These are phyloP conservation scores for Calonectria hongkongensis DNA, from an alignment of 2,329 filamentous ascomycete genomes.

Conservation along the genomic window DNA sequence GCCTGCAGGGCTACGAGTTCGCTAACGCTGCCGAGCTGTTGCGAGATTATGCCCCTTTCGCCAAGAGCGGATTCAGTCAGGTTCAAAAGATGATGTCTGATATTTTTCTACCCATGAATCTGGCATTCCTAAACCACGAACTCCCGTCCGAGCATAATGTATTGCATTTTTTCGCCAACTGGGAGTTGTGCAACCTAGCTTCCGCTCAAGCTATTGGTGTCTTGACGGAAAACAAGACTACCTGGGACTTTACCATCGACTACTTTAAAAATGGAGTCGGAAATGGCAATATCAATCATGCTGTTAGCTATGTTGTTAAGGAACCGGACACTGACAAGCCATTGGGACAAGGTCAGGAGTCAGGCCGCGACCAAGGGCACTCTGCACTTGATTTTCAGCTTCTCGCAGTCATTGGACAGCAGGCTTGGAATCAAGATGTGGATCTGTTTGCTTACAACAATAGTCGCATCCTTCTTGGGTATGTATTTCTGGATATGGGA, in stretches of 20 bases:
- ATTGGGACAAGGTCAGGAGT: conserved; percentile 44
- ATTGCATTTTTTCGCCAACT: conserved; percentile 39
- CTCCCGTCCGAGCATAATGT: conserved; percentile 37
- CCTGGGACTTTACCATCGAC: conserved; percentile 28
- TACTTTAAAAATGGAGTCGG: conserved; percentile 44
- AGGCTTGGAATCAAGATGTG: conserved; percentile 43
- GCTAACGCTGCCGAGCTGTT: conserved; percentile 68
- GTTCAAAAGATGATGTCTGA: conserved; percentile 20
- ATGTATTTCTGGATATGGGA: neutral
- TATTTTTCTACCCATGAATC: conserved; percentile 36
- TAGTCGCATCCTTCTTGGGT: conserved; percentile 47
- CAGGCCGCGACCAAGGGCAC: conserved; percentile 45
- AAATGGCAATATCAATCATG: conserved; percentile 37
- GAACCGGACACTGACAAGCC: conserved; percentile 31
- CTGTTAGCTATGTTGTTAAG: conserved; percentile 31
- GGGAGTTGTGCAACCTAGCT: conserved; percentile 45
- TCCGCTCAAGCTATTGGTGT: conserved; percentile 43
- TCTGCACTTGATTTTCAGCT: conserved; percentile 36
- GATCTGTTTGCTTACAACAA: conserved; percentile 45
- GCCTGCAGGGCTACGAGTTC: conserved; percentile 67
- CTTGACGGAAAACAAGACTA: conserved; percentile 32
- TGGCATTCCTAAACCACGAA: conserved; percentile 36
- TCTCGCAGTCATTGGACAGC: conserved; percentile 37
- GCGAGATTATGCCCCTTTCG: conserved; percentile 52
- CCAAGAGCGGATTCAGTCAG: conserved; percentile 53